A percentile compares a stretch with the other conserved stretches of the same genome.
These are phyloP conservation scores for Bifiguratus adelaidae DNA, from an alignment of 192 early-diverging fungal species.

Conservation along the genomic window DNA sequence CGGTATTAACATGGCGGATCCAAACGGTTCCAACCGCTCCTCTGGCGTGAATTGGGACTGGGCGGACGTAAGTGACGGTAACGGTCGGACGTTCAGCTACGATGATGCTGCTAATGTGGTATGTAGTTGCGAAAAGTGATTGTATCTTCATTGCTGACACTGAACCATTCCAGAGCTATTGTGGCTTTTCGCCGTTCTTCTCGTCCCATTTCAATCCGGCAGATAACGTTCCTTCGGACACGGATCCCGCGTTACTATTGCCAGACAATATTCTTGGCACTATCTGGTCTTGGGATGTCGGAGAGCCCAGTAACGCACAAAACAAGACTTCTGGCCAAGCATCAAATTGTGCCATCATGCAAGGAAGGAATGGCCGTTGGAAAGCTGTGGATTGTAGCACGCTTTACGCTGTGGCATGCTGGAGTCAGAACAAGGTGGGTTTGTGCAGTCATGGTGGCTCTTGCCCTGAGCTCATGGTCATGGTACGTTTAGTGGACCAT, in stretches of 20 bases:
- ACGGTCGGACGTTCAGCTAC: not conserved
- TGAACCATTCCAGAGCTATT: not conserved
- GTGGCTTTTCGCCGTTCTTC: constrained; percentile 10
- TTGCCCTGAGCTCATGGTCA: not conserved
- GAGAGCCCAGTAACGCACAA: constrained; percentile 3
- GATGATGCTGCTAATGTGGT: not conserved
- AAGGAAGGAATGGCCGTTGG: constrained; percentile 11
- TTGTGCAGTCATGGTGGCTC: not conserved
- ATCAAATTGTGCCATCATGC: constrained; percentile 5
- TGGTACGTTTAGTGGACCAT: constrained; percentile 7
- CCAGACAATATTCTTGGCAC: constrained; percentile 1
- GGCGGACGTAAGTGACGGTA: not conserved
- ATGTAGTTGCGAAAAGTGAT: not conserved
- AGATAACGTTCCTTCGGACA: no score
- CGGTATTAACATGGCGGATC: no score
- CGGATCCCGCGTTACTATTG: no score
- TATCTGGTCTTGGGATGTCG: constrained; percentile 19
- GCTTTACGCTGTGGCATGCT: constrained; percentile 7
- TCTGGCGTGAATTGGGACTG: constrained; percentile 5
- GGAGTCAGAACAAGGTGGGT: constrained; percentile 3
- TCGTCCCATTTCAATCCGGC: no score
- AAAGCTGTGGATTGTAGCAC: constrained; percentile 3
- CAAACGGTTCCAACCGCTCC: no score
- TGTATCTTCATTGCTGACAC: not conserved
- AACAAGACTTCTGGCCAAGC: not conserved